Conservation (phyloP, 164 flowering plant genomes). For the Chloranthus sessilifolius region DNA sequence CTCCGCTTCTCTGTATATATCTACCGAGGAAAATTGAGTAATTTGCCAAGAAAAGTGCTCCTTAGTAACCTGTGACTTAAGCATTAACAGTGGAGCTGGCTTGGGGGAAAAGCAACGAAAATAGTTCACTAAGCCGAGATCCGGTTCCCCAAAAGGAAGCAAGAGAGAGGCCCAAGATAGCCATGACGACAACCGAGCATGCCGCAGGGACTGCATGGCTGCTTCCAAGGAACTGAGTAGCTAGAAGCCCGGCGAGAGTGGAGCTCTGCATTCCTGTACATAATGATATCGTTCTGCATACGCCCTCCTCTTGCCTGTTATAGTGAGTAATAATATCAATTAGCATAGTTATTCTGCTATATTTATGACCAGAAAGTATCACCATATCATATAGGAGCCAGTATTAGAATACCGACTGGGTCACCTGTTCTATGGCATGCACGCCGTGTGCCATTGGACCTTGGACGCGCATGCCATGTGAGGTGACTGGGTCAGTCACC, state of each 20-base stretch:
- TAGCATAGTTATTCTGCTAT: not conserved
- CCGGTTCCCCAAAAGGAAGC: constrained; percentile 96
- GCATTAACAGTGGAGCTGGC: too few relatives aligned
- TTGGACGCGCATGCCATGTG: too few relatives aligned
- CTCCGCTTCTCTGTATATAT: too few relatives aligned
- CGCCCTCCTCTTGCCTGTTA: constrained; percentile 80
- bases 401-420: too few relatives aligned
- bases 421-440: too few relatives aligned
- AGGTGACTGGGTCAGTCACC: too few relatives aligned
- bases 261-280: constrained; percentile 99
- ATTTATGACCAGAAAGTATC: not conserved
- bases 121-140: constrained; percentile 54
- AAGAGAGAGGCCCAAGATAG: constrained; percentile 90
- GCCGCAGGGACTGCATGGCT: constrained; percentile 95
- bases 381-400: too few relatives aligned
- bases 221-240: constrained; percentile 84
- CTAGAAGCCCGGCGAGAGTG: constrained; percentile 93
- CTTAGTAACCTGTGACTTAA: too few relatives aligned
- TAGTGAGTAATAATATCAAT: not conserved
- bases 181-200: constrained; percentile 93
- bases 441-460: too few relatives aligned
- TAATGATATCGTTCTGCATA: constrained; percentile 73
- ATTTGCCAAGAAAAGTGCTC: too few relatives aligned
- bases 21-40: too few relatives aligned
- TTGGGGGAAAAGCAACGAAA: constrained; percentile 29